Conservation (phyloP, 164 flowering plant genomes). For the Annona squamosa region DNA sequence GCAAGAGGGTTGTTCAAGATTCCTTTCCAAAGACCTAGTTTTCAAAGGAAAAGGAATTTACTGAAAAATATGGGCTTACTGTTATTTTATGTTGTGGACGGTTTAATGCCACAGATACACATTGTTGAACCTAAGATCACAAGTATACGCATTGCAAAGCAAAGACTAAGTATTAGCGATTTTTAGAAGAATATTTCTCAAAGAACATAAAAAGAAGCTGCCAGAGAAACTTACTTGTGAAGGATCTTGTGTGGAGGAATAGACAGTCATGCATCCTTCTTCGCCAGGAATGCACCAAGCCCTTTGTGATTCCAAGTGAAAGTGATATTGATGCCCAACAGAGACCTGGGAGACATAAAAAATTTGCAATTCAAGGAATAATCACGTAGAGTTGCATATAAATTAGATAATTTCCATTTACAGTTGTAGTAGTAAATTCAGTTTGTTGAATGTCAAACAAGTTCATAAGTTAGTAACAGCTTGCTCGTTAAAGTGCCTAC, state of each 20-base stretch:
- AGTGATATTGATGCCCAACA: slow-evolving; percentile 12
- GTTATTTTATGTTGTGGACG: slow-evolving; percentile 9
- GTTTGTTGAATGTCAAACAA: background rate
- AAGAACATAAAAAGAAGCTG: background rate
- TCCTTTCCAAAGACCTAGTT: background rate
- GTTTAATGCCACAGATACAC: slow-evolving; percentile 10
- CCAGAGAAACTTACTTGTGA: background rate
- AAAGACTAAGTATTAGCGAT: background rate
- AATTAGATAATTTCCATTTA: background rate
- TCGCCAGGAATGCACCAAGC: slow-evolving; percentile 11
- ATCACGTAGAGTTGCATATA: background rate
- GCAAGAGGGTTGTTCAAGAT: background rate
- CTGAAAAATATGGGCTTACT: background rate
- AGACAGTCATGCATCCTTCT: slow-evolving; percentile 9
- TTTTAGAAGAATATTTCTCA: background rate
- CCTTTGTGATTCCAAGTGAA: slow-evolving; percentile 11
- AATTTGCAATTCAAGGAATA: background rate
- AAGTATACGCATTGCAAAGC: background rate
- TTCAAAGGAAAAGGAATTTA: background rate
- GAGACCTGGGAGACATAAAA: background rate
- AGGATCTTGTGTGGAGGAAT: slow-evolving; percentile 10
- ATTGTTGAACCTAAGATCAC: slow-evolving; percentile 7
- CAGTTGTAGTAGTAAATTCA: background rate
- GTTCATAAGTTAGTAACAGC: background rate
- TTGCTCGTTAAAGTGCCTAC: background rate